These are phyloP conservation scores for Cadophora malorum DNA, from an alignment of 2,329 filamentous ascomycete species.

Conservation along the genomic window DNA sequence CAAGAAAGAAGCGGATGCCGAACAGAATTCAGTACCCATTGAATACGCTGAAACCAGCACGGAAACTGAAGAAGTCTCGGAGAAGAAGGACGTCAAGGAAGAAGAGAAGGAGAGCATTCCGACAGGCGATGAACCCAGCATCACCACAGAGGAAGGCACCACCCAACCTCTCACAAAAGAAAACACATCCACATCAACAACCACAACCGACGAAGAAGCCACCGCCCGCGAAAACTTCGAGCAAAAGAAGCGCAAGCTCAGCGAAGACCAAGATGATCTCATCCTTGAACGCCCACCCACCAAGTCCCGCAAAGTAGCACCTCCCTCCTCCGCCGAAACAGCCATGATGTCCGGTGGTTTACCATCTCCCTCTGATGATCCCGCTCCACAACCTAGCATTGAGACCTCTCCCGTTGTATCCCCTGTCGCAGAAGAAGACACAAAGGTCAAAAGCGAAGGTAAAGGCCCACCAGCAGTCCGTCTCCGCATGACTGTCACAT, in stretches of 20 bases:
- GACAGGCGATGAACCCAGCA: neutral
- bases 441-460: slow-evolving; percentile 36
- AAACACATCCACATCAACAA: slow-evolving; percentile 38
- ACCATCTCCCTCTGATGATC: slow-evolving; percentile 13
- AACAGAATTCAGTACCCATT: neutral
- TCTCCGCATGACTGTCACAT: slow-evolving; percentile 90
- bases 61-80: neutral
- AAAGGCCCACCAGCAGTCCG: slow-evolving; percentile 77
- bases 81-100: neutral
- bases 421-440: slow-evolving; percentile 21
- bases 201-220: slow-evolving; percentile 7
- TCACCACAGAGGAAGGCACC: slow-evolving; percentile 11
- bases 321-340: slow-evolving; percentile 27
- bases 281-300: slow-evolving; percentile 39
- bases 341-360: slow-evolving; percentile 45
- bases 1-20: neutral
- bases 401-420: slow-evolving; percentile 31
- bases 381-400: slow-evolving; percentile 35
- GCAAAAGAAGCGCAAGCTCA: slow-evolving; percentile 43
- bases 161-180: slow-evolving; percentile 38
- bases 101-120: neutral
- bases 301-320: slow-evolving; percentile 35
- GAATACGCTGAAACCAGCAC: neutral
- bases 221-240: slow-evolving; percentile 45
- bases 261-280: slow-evolving; percentile 43